Evolutionary conservation across 2,329 filamentous ascomycete genomes (phyloP).

Genomic region (Sporothrix curviconia): DNA sequence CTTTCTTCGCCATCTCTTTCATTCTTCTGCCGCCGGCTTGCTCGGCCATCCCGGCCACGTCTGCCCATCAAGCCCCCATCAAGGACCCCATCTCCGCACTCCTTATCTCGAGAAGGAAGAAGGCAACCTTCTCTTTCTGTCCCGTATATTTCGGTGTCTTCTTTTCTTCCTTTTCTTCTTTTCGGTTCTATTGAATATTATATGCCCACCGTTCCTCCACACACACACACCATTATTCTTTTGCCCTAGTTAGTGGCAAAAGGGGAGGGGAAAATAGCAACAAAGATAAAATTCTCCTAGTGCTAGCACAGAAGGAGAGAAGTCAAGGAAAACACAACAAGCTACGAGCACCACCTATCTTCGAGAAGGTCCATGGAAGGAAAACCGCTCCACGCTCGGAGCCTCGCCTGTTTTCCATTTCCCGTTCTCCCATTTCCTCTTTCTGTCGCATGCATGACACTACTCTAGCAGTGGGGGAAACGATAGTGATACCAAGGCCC

Average conservation of each 20-base stretch:
- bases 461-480: too few relatives aligned
- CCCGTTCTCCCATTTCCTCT: background rate
- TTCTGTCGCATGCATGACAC: constrained; percentile 4
- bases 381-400: too few relatives aligned
- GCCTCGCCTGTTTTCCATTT: too few relatives aligned
- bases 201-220: too few relatives aligned
- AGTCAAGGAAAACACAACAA: too few relatives aligned
- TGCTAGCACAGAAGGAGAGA: too few relatives aligned
- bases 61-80: background rate
- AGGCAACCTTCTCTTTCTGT: background rate
- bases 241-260: background rate
- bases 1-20: background rate
- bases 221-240: background rate
- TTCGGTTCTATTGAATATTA: background rate
- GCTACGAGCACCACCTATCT: background rate
- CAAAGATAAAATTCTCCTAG: background rate
- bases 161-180: background rate
- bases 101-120: background rate
- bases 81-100: background rate
- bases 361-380: constrained; percentile 18
- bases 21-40: background rate
- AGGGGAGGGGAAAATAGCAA: background rate
- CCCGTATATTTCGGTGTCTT: background rate
- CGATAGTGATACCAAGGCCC: background rate
- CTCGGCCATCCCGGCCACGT: background rate